Base-by-base conservation (phyloP, 129 eudicot species). In the Mikania micrantha region DNA sequence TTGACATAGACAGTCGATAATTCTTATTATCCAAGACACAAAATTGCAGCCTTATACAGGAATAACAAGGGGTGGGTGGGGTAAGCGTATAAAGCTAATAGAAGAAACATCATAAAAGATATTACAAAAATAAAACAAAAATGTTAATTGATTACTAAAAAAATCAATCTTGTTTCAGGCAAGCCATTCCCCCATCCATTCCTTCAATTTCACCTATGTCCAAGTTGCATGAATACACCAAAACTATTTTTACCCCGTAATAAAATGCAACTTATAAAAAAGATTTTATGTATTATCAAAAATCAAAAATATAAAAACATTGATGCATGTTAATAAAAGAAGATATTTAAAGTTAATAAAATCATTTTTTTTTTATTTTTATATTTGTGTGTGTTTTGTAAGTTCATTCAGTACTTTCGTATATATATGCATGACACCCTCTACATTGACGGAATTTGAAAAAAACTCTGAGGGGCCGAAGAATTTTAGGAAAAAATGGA, bases 121-220 rank as follows among this genome's bases (percentile, higher is more conserved):
- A 8, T 22, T 71, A 40, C 58, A 64, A 64, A 58, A 40, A 47
- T 66, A 64, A 39, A 66, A 38, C 75, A 67, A 58, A 40, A 70
- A 73, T n/a, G n/a, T n/a, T n/a, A n/a, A 78, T 75, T 77, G 78
- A 83, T 74, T 66, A 72, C 29, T 39, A 53, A 68, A 66, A 25
- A n/a, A 25, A 69, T 59, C 82, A 58, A 71, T 70, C 78, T 67
- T 77, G 67, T 66, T 78, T 81, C 72, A 85, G 73, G 82, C 82
- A 66, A 88, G 72, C 96, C 88, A 88, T 74, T 85, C 91, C 52
- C n/a, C 72, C 91, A 49, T 85, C 83, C 81, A 80, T 82, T 69
- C 83, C 88, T 71, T 88, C 96, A 68, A 81, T 83, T 66, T 83
- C 92, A 70, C 70, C 87, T 7, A 80, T 83, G 72, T 85, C 90